Base-by-base conservation (phyloP, 139 green algal species). In the Picochlorum sp. region DNA sequence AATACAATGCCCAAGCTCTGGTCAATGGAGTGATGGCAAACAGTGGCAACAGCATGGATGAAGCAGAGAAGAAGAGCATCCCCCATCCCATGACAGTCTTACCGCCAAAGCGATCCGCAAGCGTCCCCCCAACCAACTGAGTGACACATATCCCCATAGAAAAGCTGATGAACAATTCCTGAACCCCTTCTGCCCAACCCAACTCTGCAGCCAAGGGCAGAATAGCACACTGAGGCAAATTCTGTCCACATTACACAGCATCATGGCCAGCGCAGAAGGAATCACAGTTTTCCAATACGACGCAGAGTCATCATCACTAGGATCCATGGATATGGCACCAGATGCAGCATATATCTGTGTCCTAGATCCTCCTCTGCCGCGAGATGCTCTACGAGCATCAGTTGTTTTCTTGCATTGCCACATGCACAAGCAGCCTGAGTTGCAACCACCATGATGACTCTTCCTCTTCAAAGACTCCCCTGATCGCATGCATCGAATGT, bases 191-290 rank as follows among this genome's bases (percentile, higher is more conserved):
- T 8, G 76, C 56, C 91, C 92, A 98, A 0, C 83, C 91, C 67
- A 96, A 85, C 69, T 91, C 83, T 13, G 69, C 47, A 4, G 89
- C 71, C 50, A 98, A 87, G 2, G 92, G 92, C 34, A 98, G 49
- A 69, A 98, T 92, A 65, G 91, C 92, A 98, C 84, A 47, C 75
- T 85, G 72, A 98, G 88, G 68, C 86, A 95, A 50, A 96, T 94
- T 26, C 90, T 78, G 77, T 98, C 92, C 81, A 97, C 93, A 79
- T 97, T 98, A 79, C 92, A 98, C n/a, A 98, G 72, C 61, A 95
- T 62, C 56, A 91, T 73, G 0, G 84, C 79, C 59, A 89, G 52
- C 0, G 83, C 79, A 3, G 83, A 86, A 37, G 86, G 86, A 21
- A 85, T 52, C 28, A 92, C 79, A 4, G 83, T 68, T 0, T 64